These are phyloP conservation scores for Termitomyces sp. DNA, from an alignment of 768 basidiomycete genomes.

Conservation along the genomic window DNA sequence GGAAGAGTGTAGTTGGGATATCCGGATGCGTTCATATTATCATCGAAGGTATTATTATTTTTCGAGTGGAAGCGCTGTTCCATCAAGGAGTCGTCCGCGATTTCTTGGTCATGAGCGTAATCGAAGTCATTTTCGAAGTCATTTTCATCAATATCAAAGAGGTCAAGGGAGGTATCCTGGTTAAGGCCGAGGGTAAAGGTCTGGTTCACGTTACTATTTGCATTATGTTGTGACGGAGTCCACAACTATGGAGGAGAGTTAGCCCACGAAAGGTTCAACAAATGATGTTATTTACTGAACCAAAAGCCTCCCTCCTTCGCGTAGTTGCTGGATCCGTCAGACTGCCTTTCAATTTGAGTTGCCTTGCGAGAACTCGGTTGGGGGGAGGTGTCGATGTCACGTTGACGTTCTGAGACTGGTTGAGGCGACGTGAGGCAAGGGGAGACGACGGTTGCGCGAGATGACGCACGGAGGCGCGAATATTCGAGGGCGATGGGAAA, in stretches of 20 bases:
- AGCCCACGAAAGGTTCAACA: constrained; percentile 22
- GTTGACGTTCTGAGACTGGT: constrained; percentile 24
- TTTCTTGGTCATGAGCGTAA: constrained; percentile 25
- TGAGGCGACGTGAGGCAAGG: constrained; percentile 27
- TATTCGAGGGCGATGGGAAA: constrained; percentile 32
- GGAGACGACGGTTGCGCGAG: constrained; percentile 26
- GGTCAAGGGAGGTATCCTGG: constrained; percentile 42
- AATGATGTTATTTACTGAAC: constrained; percentile 23
- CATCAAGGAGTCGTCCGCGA: constrained; percentile 30
- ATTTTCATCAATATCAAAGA: constrained; percentile 75
- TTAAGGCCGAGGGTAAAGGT: constrained; percentile 28
- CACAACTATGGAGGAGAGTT: constrained; percentile 20
- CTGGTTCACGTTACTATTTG: constrained; percentile 16
- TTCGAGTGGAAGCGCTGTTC: constrained; percentile 24
- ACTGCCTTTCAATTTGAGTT: constrained; percentile 63
- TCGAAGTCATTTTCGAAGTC: constrained; percentile 48
- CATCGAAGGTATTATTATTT: constrained; percentile 17
- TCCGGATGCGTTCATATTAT: constrained; percentile 23
- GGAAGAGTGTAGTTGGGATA: constrained; percentile 27
- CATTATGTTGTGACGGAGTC: constrained; percentile 20
- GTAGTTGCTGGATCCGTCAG: constrained; percentile 65
- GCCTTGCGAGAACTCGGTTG: constrained; percentile 45
- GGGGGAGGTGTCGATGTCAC: constrained; percentile 63
- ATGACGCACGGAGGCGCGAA: constrained; percentile 18
- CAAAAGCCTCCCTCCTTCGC: constrained; percentile 38